phyloP scores from a whole-genome alignment of 164 flowering plant species.

The Magnolia kwangsiensis region DNA sequence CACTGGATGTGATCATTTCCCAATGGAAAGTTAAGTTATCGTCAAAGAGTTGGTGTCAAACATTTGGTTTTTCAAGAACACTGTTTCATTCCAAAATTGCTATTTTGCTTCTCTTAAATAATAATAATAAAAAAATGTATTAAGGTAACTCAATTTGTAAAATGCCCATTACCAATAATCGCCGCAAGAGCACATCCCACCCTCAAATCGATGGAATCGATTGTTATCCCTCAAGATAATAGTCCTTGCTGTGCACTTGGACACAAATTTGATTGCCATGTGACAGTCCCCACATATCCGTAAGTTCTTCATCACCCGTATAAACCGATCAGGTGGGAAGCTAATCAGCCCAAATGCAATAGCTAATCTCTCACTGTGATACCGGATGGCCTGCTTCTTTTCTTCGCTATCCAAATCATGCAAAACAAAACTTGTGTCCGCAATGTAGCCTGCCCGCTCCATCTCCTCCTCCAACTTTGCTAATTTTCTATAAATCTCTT shows the following conservation, averaged over 20 bases:
- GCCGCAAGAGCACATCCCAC: slow-evolving; percentile 80
- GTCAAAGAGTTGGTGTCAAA: neutral
- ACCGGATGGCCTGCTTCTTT: slow-evolving; percentile 57
- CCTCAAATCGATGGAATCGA: slow-evolving; percentile 82
- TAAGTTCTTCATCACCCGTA: slow-evolving; percentile 90
- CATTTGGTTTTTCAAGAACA: neutral
- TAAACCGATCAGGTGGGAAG: slow-evolving; percentile 63
- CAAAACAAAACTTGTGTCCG: slow-evolving; percentile 69
- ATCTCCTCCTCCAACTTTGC: slow-evolving; percentile 65
- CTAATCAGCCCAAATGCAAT: slow-evolving; percentile 79
- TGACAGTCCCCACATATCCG: slow-evolving; percentile 94
- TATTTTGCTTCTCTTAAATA: neutral
- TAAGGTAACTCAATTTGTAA: neutral
- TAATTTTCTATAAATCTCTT: slow-evolving; percentile 64
- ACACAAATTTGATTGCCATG: slow-evolving; percentile 77
- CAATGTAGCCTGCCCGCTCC: slow-evolving; percentile 73
- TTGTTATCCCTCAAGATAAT: slow-evolving; percentile 83
- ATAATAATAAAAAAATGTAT: neutral
- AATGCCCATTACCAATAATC: slow-evolving; percentile 64
- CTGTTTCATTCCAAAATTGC: neutral
- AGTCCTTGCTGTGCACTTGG: slow-evolving; percentile 65
- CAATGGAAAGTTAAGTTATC: no score
- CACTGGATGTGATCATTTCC: no score
- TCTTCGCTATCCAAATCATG: slow-evolving; percentile 61
- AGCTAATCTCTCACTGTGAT: slow-evolving; percentile 90